phyloP scores from a whole-genome alignment of 768 basidiomycete genomes.

The Podaxis sp. region DNA sequence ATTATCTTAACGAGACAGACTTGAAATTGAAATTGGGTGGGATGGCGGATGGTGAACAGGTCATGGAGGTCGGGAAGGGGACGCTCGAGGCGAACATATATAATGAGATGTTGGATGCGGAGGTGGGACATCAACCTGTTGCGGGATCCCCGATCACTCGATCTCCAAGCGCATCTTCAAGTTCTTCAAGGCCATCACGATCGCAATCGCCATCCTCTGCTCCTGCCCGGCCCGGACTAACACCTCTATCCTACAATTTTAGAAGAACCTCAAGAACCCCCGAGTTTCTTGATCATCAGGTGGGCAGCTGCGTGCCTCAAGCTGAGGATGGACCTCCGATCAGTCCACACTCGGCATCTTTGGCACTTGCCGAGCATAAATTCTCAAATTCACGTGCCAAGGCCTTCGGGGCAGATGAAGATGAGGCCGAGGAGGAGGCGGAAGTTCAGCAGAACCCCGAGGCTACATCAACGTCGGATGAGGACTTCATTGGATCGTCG shows the following conservation, averaged over 20 bases:
- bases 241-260: neutral
- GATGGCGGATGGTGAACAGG: neutral
- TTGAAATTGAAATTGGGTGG: neutral
- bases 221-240: neutral
- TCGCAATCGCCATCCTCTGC: neutral
- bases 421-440: slow-evolving; percentile 3
- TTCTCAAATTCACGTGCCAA: neutral
- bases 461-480: neutral
- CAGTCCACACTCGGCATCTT: neutral
- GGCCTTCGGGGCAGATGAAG: neutral
- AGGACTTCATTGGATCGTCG: neutral
- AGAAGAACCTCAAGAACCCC: slow-evolving; percentile 6
- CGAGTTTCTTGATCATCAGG: neutral
- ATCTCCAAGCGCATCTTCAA: neutral
- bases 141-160: neutral
- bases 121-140: neutral
- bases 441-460: neutral
- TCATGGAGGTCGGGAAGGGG: neutral
- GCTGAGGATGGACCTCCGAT: neutral
- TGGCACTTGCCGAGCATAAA: neutral
- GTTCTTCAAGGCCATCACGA: neutral
- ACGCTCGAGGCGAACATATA: neutral
- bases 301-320: neutral
- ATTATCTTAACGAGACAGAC: neutral
- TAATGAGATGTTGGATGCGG: neutral